These are phyloP conservation scores for Populus simonii DNA, from an alignment of 345 rosid species.

Conservation along the genomic window DNA sequence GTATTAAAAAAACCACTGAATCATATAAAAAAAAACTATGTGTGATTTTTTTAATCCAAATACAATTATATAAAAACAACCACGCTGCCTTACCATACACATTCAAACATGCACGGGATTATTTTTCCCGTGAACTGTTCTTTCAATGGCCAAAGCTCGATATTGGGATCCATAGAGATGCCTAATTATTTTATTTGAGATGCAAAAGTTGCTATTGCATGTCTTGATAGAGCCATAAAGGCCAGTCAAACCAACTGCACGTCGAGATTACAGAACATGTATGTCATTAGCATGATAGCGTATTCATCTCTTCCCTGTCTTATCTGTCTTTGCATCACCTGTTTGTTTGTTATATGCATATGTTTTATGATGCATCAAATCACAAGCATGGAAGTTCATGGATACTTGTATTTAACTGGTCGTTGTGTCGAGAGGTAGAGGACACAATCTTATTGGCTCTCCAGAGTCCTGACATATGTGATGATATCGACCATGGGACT, in stretches of 20 bases:
- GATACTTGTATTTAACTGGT: not conserved
- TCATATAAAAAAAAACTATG: too few species aligned
- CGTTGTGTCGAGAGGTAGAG: conserved; percentile 72
- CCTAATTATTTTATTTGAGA: not conserved
- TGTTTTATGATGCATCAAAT: not conserved
- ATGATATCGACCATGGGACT: conserved; percentile 88
- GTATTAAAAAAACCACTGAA: too few species aligned
- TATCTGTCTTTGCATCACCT: not conserved
- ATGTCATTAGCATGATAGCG: not conserved
- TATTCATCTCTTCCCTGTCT: not conserved
- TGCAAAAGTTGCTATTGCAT: too few species aligned
- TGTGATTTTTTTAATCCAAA: too few species aligned
- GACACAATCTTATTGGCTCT: conserved; percentile 83
- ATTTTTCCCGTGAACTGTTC: not conserved
- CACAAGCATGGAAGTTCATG: conserved; percentile 1
- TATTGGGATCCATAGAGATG: not conserved
- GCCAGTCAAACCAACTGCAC: too few species aligned
- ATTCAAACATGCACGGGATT: not conserved
- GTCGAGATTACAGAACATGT: not conserved
- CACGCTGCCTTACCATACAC: too few species aligned
- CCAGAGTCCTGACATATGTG: conserved; percentile 81
- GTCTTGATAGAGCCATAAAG: too few species aligned
- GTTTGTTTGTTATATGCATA: not conserved
- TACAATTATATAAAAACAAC: too few species aligned
- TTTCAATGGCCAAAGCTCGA: not conserved